These are phyloP conservation scores for Exophiala bonariae DNA, from an alignment of 2,329 filamentous ascomycete species.

Conservation along the genomic window DNA sequence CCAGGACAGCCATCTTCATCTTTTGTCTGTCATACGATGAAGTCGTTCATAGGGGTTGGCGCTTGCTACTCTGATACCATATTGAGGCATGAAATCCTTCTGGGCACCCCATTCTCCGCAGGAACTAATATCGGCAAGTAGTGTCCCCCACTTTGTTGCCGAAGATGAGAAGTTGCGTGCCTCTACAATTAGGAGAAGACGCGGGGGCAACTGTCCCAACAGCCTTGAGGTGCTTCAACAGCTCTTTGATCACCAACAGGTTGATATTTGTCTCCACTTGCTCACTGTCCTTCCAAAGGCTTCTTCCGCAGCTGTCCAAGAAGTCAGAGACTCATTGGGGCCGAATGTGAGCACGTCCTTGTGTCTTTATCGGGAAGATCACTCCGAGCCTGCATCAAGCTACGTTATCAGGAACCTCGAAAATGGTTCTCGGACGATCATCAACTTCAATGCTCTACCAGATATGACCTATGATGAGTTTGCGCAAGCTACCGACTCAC, in stretches of 20 bases:
- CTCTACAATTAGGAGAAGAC: constrained; percentile 56
- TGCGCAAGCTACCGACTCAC: constrained; percentile 38
- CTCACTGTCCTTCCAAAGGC: constrained; percentile 54
- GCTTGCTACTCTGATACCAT: constrained; percentile 71
- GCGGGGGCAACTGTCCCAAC: constrained; percentile 74
- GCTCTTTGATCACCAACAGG: constrained; percentile 41
- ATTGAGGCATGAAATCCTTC: constrained; percentile 52
- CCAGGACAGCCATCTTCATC: too few relatives aligned
- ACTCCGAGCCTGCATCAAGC: constrained; percentile 62
- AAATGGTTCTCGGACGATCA: constrained; percentile 65
- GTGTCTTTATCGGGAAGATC: constrained; percentile 61
- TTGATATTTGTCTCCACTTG: constrained; percentile 36
- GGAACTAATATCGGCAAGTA: too few relatives aligned
- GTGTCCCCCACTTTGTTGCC: constrained; percentile 22
- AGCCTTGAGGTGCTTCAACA: constrained; percentile 70
- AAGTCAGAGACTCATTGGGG: constrained; percentile 58
- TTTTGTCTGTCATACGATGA: too few relatives aligned
- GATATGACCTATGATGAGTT: constrained; percentile 70
- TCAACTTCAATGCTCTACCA: constrained; percentile 67
- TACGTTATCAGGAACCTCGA: constrained; percentile 65
- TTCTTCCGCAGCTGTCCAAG: constrained; percentile 51
- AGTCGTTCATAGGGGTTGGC: constrained; percentile 57
- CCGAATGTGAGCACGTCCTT: constrained; percentile 49
- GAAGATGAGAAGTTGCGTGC: constrained; percentile 75
- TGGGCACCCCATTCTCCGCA: constrained; percentile 57